These are phyloP conservation scores for Mercurialis annua DNA, from an alignment of 345 rosid species.

Conservation along the genomic window DNA sequence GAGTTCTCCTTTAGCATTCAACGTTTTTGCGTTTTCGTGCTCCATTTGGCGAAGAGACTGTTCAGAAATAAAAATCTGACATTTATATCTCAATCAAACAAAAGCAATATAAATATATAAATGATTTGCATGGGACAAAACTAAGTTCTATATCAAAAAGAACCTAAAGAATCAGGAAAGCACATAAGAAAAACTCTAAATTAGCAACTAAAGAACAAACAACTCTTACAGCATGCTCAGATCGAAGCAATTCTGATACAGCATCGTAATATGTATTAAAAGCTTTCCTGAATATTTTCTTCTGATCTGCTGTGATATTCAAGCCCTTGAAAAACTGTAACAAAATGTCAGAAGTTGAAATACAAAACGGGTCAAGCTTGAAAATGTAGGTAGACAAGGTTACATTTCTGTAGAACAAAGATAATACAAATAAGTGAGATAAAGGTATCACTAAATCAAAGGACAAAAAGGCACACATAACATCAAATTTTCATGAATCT, in stretches of 20 bases:
- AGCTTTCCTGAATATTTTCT: constrained; percentile 74
- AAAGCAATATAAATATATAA: constrained; percentile 9
- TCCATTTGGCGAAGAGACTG: constrained; percentile 97
- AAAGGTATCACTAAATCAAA: background rate
- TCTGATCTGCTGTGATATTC: constrained; percentile 78
- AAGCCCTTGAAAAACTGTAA: constrained; percentile 77
- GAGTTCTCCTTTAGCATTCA: constrained; percentile 96
- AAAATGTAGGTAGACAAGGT: background rate
- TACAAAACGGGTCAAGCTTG: background rate
- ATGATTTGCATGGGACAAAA: background rate
- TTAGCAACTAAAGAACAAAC: constrained; percentile 12
- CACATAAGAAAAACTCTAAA: background rate
- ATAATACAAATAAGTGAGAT: background rate
- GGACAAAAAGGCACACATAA: background rate
- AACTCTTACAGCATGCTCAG: constrained; percentile 79
- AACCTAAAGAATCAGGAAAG: background rate
- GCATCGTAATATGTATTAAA: constrained; percentile 77
- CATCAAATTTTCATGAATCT: background rate
- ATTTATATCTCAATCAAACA: background rate
- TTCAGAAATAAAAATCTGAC: constrained; percentile 18
- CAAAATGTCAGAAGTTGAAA: constrained; percentile 33
- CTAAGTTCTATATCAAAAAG: background rate
- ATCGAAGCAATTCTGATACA: constrained; percentile 78
- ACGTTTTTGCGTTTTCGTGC: constrained; percentile 84
- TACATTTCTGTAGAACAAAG: background rate